phyloP scores from a whole-genome alignment of 1,139 yeast species.

The Zygosaccharomyces pseudobailii region DNA sequence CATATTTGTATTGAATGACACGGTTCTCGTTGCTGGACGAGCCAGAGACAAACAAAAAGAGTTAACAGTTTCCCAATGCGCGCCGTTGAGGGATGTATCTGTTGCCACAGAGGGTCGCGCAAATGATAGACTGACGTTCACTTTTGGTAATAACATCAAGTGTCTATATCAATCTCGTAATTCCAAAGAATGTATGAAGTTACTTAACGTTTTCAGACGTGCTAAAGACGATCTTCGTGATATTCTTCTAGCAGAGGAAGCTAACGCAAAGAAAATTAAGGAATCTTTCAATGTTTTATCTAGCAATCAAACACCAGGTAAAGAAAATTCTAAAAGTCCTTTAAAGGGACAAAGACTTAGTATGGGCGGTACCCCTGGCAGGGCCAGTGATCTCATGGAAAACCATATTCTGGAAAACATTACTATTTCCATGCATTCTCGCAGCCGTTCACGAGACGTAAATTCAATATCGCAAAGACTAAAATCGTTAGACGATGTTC shows the following conservation, averaged over 20 bases:
- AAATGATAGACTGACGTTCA: slow-evolving; percentile 29
- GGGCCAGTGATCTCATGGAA: slow-evolving; percentile 21
- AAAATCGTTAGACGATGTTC: slow-evolving; percentile 23
- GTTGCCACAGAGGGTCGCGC: slow-evolving; percentile 34
- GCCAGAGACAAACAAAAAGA: slow-evolving; percentile 41
- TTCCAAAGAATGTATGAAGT: slow-evolving; percentile 52
- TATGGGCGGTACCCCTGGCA: slow-evolving; percentile 20
- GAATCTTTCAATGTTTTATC: slow-evolving; percentile 44
- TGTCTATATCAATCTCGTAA: slow-evolving; percentile 50
- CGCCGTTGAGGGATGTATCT: slow-evolving; percentile 64
- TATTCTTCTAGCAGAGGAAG: slow-evolving; percentile 39
- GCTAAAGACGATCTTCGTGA: slow-evolving; percentile 59
- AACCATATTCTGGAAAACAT: slow-evolving; percentile 25
- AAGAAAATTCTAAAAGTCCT: slow-evolving; percentile 29
- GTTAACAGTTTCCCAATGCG: slow-evolving; percentile 72
- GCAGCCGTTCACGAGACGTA: slow-evolving; percentile 19
- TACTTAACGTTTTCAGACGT: slow-evolving; percentile 55
- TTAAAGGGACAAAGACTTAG: slow-evolving; percentile 27
- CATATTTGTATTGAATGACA: slow-evolving; percentile 72
- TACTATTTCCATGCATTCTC: slow-evolving; percentile 30
- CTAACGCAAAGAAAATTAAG: slow-evolving; percentile 43
- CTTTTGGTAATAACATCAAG: slow-evolving; percentile 18
- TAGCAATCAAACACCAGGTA: slow-evolving; percentile 28
- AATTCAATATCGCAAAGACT: slow-evolving; percentile 20
- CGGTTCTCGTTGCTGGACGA: slow-evolving; percentile 67